Evolutionary conservation across 1,284 basidiomycete genomes (phyloP), one percentile per base, ranked within the genome.

Genomic region (Sphagnurus paluster): DNA sequence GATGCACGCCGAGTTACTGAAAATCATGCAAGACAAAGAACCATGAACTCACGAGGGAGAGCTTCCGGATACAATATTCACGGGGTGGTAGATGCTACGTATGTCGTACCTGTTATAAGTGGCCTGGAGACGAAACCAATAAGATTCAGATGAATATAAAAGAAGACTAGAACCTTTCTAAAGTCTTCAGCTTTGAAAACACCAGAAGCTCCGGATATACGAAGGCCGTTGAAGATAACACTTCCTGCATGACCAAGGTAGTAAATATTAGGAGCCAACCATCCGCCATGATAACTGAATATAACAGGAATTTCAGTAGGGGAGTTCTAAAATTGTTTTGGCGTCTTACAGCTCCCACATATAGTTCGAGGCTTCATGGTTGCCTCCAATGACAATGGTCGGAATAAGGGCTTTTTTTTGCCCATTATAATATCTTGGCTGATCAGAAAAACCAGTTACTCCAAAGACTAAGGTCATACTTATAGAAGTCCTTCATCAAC

Each of bases 291-390:
- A 63, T 93, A 96, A 44, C 90, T 93, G 13, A 5, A 2, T 6
- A 29, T 16, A 46, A 32, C 8, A n/a, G n/a, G n/a, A n/a, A n/a
- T n/a, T n/a, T n/a, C n/a, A n/a, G n/a, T n/a, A n/a, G n/a, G 23
- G 24, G 38, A 21, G 7, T 14, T 19, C 4, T 37, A 29, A 29
- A 19, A 32, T 4, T 13, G 2, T 14, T 25, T 29, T 40, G 26
- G 30, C 23, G 9, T 69, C 90, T 68, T 60, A 94, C 87, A 98
- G 71, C 64, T 99, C 97, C 88, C 92, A 95, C 72, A 99, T 79
- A 65, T 98, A 98, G 61, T 94, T 97, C 44, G 92, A 95, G 3
- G 93, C 93, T 68, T 99, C 96, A 64, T 99, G 96, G 63, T 99
- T 99, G 4, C 97, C 97, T 16, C 97, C 97, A 58, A 99, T 97